Percentiles rank a stretch among this genome's conserved stretches.
Evolutionary conservation across 2,329 filamentous ascomycete species (phyloP).

Genomic region (Ophiostoma triangulosporum): DNA sequence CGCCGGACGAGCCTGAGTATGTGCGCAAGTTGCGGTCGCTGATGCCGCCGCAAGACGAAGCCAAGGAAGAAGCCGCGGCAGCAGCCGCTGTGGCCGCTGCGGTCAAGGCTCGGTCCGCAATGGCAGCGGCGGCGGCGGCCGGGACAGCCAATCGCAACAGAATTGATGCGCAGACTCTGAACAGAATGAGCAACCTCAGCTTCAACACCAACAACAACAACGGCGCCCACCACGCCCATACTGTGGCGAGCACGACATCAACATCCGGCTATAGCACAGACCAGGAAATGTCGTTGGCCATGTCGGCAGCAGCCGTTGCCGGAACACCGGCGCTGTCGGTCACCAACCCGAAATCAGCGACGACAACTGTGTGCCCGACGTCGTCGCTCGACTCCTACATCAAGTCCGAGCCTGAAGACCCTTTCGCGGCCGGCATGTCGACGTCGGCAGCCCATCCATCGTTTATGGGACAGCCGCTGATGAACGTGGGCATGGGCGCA

Average conservation of each 20-base stretch:
- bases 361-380: not conserved
- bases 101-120: not conserved
- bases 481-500: not conserved
- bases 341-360: not conserved
- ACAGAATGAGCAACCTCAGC: constrained; percentile 3
- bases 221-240: not conserved
- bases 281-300: not conserved
- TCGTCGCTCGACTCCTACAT: not conserved
- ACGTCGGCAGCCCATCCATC: not conserved
- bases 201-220: not conserved
- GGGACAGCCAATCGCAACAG: constrained; percentile 2
- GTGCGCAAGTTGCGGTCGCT: constrained; percentile 30
- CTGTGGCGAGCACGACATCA: not conserved
- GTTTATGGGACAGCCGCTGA: not conserved
- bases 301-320: not conserved
- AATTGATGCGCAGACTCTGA: not conserved
- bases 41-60: constrained; percentile 26
- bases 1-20: constrained; percentile 30
- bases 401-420: not conserved
- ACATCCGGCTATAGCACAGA: not conserved
- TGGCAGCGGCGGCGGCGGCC: not conserved
- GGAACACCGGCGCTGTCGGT: not conserved
- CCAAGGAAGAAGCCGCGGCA: not conserved
- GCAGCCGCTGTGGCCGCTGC: not conserved
- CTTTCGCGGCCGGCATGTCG: not conserved